Evolutionary conservation across 2,329 filamentous ascomycete genomes (phyloP), one percentile per base, ranked within the genome.

Genomic region (Fusarium illudens): DNA sequence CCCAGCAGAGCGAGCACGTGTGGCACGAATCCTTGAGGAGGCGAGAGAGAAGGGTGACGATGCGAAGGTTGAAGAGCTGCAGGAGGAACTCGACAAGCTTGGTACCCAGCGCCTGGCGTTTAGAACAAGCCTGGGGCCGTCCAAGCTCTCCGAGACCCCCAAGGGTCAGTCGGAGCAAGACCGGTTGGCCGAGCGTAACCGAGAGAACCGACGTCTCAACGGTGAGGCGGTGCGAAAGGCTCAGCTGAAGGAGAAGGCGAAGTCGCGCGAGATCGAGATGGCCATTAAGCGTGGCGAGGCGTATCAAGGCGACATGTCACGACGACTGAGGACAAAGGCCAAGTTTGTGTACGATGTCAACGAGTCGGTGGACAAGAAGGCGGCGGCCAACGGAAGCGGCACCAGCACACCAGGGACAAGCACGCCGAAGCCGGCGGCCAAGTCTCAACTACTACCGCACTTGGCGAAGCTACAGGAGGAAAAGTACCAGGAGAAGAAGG

Each of bases 171-270:
- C 86, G 32, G 91, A 96, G 77, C 93, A 95, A 77, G 93, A 97
- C 68, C 90, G 92, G 27, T 86, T 98, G 22, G 92, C 92, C 0
- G 87, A 91, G 74, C 84, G 97, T 69, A 99, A 99, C 79, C 85
- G 88, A 27, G 89, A 92, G 75, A 97, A 97, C 79, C 90, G 95
- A 65, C 89, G 90, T 61, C 86, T 90, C 71, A 97, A 97, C 75
- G 87, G 88, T n/a, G 92, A 97, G 76, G 90, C 92, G 49, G 92
- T 98, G n/a, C 92, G 95, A 62, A 92, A 92, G 78, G 95, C 94
- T 1, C 92, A 97, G 76, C 84, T 97, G 58, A 90, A 91, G 71
- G 96, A 99, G 80, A 87, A 90, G 71, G 86, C 87, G 51, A 85
- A 84, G 68, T 83, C 83, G 72, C 87, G 87, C 67, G 86, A 86